Percentiles rank a stretch among this genome's conserved stretches.
phyloP scores from a whole-genome alignment of 176 grass and related monocot species.

The Tillandsia leiboldiana region DNA sequence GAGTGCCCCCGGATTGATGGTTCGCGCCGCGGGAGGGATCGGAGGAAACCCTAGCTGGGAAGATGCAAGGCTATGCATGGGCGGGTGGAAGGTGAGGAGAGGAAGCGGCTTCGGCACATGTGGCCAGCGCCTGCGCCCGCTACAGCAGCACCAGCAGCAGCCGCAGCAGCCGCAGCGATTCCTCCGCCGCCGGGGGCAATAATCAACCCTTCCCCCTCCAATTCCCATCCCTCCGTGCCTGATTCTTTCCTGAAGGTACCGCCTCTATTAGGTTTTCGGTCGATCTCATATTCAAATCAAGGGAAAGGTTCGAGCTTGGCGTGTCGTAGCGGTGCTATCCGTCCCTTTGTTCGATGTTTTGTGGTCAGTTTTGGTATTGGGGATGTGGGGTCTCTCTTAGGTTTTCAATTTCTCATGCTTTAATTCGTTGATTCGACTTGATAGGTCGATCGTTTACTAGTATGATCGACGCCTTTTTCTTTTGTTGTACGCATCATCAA shows the following conservation, averaged over 20 bases:
- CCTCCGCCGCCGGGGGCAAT: slow-evolving; percentile 15
- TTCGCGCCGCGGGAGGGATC: slow-evolving; percentile 52
- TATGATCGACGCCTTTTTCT: no score
- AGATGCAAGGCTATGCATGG: slow-evolving; percentile 89
- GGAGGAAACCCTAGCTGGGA: slow-evolving; percentile 33
- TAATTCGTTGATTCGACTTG: background rate
- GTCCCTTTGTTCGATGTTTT: background rate
- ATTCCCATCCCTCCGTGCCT: slow-evolving; percentile 28
- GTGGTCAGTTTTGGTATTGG: background rate
- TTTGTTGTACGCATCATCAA: no score
- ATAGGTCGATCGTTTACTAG: no score
- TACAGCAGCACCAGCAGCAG: slow-evolving; percentile 44
- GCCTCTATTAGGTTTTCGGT: slow-evolving; percentile 23
- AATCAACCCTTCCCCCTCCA: slow-evolving; percentile 14
- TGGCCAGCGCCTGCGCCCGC: slow-evolving; percentile 60
- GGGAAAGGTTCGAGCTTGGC: slow-evolving; percentile 6
- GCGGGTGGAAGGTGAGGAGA: slow-evolving; percentile 48
- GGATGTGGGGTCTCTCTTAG: background rate
- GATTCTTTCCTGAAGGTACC: slow-evolving; percentile 77
- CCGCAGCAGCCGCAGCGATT: slow-evolving; percentile 26
- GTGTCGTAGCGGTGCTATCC: slow-evolving; percentile 7
- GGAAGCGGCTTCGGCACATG: slow-evolving; percentile 69
- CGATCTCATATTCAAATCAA: slow-evolving; percentile 13
- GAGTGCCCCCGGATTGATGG: slow-evolving; percentile 39
- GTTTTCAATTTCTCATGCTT: background rate